Percentiles rank a stretch among this genome's conserved stretches.
Evolutionary conservation across 1,284 basidiomycete species (phyloP).

Genomic region (Cronartium quercuum): DNA sequence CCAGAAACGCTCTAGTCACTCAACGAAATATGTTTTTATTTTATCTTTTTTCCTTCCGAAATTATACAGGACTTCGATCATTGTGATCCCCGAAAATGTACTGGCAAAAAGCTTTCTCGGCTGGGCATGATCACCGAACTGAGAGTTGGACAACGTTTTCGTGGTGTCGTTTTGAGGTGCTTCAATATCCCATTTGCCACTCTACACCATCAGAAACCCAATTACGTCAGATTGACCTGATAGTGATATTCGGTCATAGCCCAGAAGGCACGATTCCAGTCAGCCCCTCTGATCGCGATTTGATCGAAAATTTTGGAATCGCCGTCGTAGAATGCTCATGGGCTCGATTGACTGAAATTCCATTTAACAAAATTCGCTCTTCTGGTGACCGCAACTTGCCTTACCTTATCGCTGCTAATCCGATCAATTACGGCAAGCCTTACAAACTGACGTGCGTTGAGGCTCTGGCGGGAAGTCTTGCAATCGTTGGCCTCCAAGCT

Average conservation of each 20-base stretch:
- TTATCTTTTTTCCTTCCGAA: not conserved
- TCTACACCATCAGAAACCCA: too few species aligned
- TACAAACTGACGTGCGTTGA: conserved; percentile 78
- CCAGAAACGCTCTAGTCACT: not conserved
- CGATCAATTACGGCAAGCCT: conserved; percentile 90
- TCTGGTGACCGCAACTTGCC: conserved; percentile 86
- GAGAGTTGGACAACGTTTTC: conserved; percentile 75
- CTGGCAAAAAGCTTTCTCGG: conserved; percentile 84
- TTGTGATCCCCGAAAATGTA: conserved; percentile 89
- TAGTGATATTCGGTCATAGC: conserved; percentile 52
- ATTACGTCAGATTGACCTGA: conserved; percentile 20
- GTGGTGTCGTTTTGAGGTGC: conserved; percentile 90
- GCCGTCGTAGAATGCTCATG: conserved; percentile 97
- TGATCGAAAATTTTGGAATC: conserved; percentile 67
- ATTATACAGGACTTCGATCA: conserved; percentile 79
- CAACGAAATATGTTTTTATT: not conserved
- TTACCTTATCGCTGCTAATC: conserved; percentile 84
- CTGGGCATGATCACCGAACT: conserved; percentile 78
- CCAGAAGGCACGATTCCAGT: conserved; percentile 78
- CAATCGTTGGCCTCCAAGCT: conserved; percentile 73
- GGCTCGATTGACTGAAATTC: conserved; percentile 89
- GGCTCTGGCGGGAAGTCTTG: conserved; percentile 85
- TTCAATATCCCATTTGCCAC: too few species aligned
- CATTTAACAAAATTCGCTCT: conserved; percentile 85
- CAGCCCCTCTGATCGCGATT: conserved; percentile 75